Conservation (phyloP, 208 protist species). For the Herpetomonas tarakana region DNA sequence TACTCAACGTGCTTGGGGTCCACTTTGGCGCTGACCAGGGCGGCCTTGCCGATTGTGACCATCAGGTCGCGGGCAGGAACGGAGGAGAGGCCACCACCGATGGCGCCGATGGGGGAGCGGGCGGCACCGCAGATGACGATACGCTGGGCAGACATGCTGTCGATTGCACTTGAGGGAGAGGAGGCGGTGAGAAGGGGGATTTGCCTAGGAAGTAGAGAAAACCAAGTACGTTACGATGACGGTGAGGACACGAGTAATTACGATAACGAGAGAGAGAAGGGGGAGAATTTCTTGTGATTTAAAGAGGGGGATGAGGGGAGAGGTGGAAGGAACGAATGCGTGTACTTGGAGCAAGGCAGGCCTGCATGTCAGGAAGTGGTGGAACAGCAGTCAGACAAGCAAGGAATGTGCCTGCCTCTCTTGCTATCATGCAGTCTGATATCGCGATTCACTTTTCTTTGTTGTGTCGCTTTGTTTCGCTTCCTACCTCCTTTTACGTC, state of each 20-base stretch:
- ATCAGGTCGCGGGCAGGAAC: conserved; percentile 28
- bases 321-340: too few relatives aligned
- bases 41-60: conserved; percentile 25
- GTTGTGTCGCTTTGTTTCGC: too few relatives aligned
- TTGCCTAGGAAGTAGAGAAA: too few relatives aligned
- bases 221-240: not conserved
- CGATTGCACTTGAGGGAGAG: not conserved
- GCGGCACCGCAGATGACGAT: conserved; percentile 49
- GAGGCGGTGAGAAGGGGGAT: not conserved
- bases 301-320: too few relatives aligned
- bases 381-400: too few relatives aligned
- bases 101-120: conserved; percentile 44
- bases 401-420: too few relatives aligned
- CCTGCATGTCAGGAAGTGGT: too few relatives aligned
- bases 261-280: too few relatives aligned
- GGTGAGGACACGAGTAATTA: not conserved
- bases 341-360: too few relatives aligned
- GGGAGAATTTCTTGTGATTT: not conserved
- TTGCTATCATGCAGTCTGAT: too few relatives aligned
- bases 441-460: too few relatives aligned
- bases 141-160: conserved; percentile 20
- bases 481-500: too few relatives aligned
- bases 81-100: conserved; percentile 38
- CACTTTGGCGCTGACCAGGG: conserved; percentile 34
- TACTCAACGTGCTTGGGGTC: conserved; percentile 52